Conservation (phyloP, 2,329 filamentous ascomycete species). For the Cordyceps pruinosa region DNA sequence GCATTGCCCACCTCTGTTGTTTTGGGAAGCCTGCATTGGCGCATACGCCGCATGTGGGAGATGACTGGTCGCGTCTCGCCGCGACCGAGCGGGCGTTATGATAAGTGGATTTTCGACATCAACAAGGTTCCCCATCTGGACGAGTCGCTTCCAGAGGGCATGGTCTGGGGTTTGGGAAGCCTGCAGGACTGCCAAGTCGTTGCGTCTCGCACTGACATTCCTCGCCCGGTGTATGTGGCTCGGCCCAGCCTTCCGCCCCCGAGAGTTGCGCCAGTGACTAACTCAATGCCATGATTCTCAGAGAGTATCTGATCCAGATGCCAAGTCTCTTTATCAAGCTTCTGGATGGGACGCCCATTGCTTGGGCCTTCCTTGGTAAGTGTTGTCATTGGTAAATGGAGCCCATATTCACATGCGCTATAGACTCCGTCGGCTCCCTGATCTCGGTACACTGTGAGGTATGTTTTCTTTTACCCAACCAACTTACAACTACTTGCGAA, state of each 20-base stretch:
- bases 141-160: slow-evolving; percentile 33
- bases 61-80: slow-evolving; percentile 22
- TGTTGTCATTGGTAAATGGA: no score
- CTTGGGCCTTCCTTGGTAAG: slow-evolving; percentile 56
- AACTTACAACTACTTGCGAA: no score
- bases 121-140: slow-evolving; percentile 34
- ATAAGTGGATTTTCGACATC: slow-evolving; percentile 53
- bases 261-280: no score
- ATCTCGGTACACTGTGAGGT: slow-evolving; percentile 54
- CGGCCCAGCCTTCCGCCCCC: no score
- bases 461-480: neutral
- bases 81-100: slow-evolving; percentile 28
- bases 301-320: slow-evolving; percentile 34
- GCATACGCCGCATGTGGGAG: slow-evolving; percentile 5
- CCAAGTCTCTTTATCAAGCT: slow-evolving; percentile 42
- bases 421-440: slow-evolving; percentile 54
- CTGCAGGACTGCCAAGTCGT: slow-evolving; percentile 51
- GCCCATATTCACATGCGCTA: neutral
- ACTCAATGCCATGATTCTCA: neutral
- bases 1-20: neutral
- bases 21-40: slow-evolving; percentile 6
- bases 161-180: slow-evolving; percentile 49
- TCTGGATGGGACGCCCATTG: slow-evolving; percentile 42
- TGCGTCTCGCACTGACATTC: slow-evolving; percentile 47
- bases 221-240: slow-evolving; percentile 43